Conservation (phyloP, 164 flowering plant species). For the Nymphaea thermarum region DNA sequence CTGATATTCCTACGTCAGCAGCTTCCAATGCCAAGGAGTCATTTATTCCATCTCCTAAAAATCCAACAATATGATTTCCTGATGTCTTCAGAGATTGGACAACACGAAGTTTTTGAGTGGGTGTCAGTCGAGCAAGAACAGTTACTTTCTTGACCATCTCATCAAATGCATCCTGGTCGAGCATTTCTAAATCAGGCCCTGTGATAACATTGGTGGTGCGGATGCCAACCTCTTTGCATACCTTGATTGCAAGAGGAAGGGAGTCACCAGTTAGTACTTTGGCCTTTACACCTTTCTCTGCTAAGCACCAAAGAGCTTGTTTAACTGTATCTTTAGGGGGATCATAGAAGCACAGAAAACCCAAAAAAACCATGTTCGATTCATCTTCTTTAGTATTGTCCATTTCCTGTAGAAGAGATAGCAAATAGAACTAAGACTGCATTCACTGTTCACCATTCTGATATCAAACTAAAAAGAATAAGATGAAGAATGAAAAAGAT, state of each 20-base stretch:
- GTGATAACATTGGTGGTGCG: conserved; percentile 52
- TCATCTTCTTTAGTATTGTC: conserved; percentile 23
- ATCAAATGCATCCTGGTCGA: conserved; percentile 40
- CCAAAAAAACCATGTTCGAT: conserved; percentile 60
- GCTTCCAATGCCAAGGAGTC: conserved; percentile 66
- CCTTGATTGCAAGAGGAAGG: conserved; percentile 44
- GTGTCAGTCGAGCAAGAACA: conserved; percentile 72
- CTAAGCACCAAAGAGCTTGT: conserved; percentile 59
- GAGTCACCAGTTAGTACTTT: conserved; percentile 72
- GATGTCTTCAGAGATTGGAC: conserved; percentile 53
- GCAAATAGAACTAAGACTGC: background rate
- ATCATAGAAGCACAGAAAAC: conserved; percentile 54
- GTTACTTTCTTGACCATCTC: conserved; percentile 52
- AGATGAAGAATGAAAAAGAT: too few relatives aligned
- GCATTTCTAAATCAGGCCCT: conserved; percentile 65
- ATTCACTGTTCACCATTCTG: background rate
- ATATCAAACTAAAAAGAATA: background rate
- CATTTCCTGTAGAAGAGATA: background rate
- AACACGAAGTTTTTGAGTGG: conserved; percentile 60
- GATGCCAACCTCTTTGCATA: conserved; percentile 71
- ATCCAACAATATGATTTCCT: conserved; percentile 61
- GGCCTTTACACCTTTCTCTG: conserved; percentile 66
- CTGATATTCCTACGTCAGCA: conserved; percentile 68
- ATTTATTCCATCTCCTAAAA: conserved; percentile 69
- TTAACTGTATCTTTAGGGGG: conserved; percentile 84